phyloP scores from a whole-genome alignment of 805 yeast genomes.

The Saturnispora diversa region DNA sequence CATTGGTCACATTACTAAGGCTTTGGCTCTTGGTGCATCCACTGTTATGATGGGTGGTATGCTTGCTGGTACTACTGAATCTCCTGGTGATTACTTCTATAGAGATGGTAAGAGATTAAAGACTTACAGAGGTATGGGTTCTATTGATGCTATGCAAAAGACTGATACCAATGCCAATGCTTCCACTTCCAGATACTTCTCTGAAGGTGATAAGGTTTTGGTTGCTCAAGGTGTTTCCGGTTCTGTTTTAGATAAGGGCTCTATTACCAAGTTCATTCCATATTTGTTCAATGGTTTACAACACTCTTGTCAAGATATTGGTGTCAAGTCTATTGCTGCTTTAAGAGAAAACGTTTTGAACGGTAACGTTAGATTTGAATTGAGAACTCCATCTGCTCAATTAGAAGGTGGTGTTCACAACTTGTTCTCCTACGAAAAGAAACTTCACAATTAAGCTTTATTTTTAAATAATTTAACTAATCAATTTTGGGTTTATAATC shows the following conservation, averaged over 20 bases:
- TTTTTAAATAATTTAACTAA: no score
- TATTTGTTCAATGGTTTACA: conserved; percentile 92
- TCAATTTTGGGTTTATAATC: not conserved
- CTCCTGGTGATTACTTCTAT: conserved; percentile 97
- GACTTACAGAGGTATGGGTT: conserved; percentile 99
- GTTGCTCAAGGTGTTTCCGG: conserved; percentile 99
- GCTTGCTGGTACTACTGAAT: conserved; percentile 96
- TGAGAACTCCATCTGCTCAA: conserved; percentile 98
- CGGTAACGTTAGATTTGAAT: conserved; percentile 85
- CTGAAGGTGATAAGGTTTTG: conserved; percentile 88
- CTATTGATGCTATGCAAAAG: conserved; percentile 96
- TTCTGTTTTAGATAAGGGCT: conserved; percentile 93
- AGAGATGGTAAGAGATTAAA: conserved; percentile 97
- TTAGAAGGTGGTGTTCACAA: conserved; percentile 98
- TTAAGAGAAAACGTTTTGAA: conserved; percentile 56
- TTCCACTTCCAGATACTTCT: conserved; percentile 95
- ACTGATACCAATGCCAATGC: conserved; percentile 88
- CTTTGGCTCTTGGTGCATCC: conserved; percentile 93
- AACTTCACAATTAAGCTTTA: conserved; percentile 72
- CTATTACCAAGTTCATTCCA: conserved; percentile 87
- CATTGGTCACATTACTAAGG: conserved; percentile 97
- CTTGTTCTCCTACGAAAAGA: conserved; percentile 94
- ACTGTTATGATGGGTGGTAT: conserved; percentile 99
- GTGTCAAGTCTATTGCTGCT: conserved; percentile 57
- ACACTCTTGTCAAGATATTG: conserved; percentile 98